Evolutionary conservation across 768 basidiomycete genomes (phyloP).

Genomic region (Lyophyllum shimeji): DNA sequence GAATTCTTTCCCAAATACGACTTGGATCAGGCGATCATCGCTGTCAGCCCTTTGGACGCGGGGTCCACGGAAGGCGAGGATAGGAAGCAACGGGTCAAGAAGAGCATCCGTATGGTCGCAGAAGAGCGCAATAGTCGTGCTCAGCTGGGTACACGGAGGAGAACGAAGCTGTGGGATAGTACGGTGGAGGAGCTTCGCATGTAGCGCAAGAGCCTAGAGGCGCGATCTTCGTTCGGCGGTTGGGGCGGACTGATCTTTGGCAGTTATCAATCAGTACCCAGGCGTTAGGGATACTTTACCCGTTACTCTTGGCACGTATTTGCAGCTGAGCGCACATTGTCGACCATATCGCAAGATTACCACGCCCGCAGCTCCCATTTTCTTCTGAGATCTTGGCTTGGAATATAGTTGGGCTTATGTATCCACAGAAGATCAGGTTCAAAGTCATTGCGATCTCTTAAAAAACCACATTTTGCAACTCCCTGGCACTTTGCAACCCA

Average conservation of each 20-base stretch:
- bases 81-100: conserved; percentile 26
- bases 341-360: no score
- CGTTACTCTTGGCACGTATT: background rate
- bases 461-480: background rate
- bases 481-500: background rate
- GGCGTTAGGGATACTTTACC: background rate
- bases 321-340: no score
- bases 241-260: no score
- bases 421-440: background rate
- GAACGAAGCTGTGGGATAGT: conserved; percentile 43
- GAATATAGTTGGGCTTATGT: no score
- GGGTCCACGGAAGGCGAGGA: conserved; percentile 6
- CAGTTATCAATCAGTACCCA: background rate
- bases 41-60: conserved; percentile 51
- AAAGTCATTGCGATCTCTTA: background rate
- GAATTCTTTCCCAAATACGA: conserved; percentile 88
- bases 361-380: no score
- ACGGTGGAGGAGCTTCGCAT: conserved; percentile 40
- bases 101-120: conserved; percentile 84
- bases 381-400: no score
- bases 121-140: conserved; percentile 64
- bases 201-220: conserved; percentile 3
- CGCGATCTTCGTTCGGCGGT: no score
- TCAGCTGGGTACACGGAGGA: conserved; percentile 38
- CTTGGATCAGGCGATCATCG: conserved; percentile 81